These are phyloP conservation scores for Paecilomyces sp. DNA, from an alignment of 2,329 filamentous ascomycete species.

Conservation along the genomic window DNA sequence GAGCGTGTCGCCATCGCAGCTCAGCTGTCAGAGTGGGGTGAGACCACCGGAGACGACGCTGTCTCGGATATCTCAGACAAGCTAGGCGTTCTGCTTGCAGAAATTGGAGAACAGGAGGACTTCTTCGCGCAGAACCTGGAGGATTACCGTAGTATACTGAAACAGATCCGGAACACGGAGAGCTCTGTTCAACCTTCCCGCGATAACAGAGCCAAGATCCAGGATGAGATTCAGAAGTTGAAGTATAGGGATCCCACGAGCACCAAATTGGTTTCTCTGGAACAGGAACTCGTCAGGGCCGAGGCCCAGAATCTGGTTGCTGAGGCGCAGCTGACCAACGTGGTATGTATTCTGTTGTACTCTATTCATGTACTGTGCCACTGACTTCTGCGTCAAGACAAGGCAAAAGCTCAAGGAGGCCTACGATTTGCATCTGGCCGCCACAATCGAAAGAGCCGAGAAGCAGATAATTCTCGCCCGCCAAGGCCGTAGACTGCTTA, in stretches of 20 bases:
- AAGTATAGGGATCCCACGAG: conserved; percentile 90
- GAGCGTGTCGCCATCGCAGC: conserved; percentile 79
- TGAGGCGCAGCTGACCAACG: conserved; percentile 91
- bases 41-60: conserved; percentile 78
- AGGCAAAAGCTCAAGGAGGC: conserved; percentile 95
- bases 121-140: conserved; percentile 79
- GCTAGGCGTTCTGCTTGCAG: conserved; percentile 82
- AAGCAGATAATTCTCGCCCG: conserved; percentile 93
- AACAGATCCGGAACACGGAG: conserved; percentile 92
- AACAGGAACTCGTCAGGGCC: conserved; percentile 92
- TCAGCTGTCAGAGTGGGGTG: conserved; percentile 94
- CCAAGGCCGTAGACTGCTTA: conserved; percentile 77
- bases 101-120: conserved; percentile 93
- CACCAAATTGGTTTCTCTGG: conserved; percentile 70
- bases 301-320: conserved; percentile 95
- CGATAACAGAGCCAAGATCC: conserved; percentile 78
- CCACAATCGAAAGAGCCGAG: conserved; percentile 90
- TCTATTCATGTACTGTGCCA: background rate
- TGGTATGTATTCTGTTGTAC: conserved; percentile 51
- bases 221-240: conserved; percentile 84
- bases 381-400: conserved; percentile 51
- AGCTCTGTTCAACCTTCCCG: conserved; percentile 88
- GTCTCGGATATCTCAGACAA: conserved; percentile 92
- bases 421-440: conserved; percentile 79
- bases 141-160: conserved; percentile 73